phyloP scores from a whole-genome alignment of 768 basidiomycete species.

The Psilocybe cubensis region DNA sequence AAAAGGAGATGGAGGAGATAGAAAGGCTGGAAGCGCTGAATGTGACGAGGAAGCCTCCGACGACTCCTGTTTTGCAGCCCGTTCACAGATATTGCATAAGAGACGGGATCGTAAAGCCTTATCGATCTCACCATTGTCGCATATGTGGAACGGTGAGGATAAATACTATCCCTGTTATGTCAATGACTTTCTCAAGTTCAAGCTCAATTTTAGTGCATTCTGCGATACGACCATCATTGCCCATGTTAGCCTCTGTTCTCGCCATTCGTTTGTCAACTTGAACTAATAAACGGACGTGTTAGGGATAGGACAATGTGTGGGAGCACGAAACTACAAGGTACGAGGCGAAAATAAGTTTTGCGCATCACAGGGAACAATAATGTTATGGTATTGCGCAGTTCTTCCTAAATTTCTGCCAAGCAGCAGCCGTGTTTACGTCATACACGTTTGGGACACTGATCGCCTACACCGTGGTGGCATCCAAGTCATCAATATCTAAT shows the following conservation, averaged over 20 bases:
- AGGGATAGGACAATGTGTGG: constrained; percentile 96
- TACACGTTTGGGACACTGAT: constrained; percentile 70
- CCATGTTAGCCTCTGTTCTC: constrained; percentile 59
- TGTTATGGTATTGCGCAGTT: constrained; percentile 47
- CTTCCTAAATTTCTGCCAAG: constrained; percentile 81
- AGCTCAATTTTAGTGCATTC: constrained; percentile 57
- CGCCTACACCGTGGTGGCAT: constrained; percentile 46
- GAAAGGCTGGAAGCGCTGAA: constrained; percentile 16
- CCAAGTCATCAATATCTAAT: constrained; percentile 22
- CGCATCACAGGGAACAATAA: not conserved
- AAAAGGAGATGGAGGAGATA: constrained; percentile 4
- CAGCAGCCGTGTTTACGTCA: constrained; percentile 58
- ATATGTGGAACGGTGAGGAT: constrained; percentile 76
- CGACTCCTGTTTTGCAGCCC: constrained; percentile 52
- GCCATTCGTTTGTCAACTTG: not conserved
- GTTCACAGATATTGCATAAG: constrained; percentile 67
- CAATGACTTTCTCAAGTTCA: not conserved
- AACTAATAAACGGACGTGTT: constrained; percentile 5
- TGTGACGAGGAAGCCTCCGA: constrained; percentile 38
- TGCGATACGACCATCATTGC: constrained; percentile 90
- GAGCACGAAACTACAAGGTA: constrained; percentile 90
- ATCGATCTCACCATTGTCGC: constrained; percentile 80
- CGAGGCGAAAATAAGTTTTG: not conserved
- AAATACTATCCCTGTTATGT: not conserved
- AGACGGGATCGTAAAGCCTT: constrained; percentile 74